phyloP scores from a whole-genome alignment of 129 eudicot species.

The Artemisia annua region DNA sequence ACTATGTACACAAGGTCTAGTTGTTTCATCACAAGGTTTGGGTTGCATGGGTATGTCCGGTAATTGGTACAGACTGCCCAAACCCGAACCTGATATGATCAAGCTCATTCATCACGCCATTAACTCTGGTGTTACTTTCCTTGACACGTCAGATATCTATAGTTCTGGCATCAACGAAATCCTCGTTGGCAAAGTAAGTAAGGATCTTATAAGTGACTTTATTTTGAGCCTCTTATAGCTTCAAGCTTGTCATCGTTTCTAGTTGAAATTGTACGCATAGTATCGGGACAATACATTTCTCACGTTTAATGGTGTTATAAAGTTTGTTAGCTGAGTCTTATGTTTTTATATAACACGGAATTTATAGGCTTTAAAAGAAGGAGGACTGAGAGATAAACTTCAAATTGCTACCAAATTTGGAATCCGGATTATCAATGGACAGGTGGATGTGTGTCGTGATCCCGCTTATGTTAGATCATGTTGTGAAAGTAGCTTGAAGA shows the following conservation, averaged over 20 bases:
- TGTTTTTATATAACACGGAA: no score
- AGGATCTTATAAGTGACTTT: neutral
- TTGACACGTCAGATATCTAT: constrained; percentile 59
- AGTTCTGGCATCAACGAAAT: constrained; percentile 56
- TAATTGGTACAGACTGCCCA: constrained; percentile 29
- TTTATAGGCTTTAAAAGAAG: constrained; percentile 45
- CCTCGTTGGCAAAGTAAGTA: constrained; percentile 52
- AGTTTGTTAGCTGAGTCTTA: no score
- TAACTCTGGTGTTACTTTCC: constrained; percentile 42
- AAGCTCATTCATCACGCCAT: constrained; percentile 54
- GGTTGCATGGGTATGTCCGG: constrained; percentile 66
- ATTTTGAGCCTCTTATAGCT: no score
- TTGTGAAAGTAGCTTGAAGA: constrained; percentile 50
- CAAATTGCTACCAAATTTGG: constrained; percentile 51
- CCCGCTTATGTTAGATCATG: constrained; percentile 38
- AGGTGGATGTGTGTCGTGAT: constrained; percentile 27
- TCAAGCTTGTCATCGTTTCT: no score
- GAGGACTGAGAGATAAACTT: constrained; percentile 32
- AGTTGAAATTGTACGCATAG: no score
- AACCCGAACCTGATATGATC: constrained; percentile 52
- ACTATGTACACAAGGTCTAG: constrained; percentile 56
- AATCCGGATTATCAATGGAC: neutral
- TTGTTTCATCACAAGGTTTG: constrained; percentile 58
- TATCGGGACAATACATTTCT: no score
- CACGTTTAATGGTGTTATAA: no score